Base-by-base conservation (phyloP, 1,139 yeast species). In the Hanseniaspora gamundiae region DNA sequence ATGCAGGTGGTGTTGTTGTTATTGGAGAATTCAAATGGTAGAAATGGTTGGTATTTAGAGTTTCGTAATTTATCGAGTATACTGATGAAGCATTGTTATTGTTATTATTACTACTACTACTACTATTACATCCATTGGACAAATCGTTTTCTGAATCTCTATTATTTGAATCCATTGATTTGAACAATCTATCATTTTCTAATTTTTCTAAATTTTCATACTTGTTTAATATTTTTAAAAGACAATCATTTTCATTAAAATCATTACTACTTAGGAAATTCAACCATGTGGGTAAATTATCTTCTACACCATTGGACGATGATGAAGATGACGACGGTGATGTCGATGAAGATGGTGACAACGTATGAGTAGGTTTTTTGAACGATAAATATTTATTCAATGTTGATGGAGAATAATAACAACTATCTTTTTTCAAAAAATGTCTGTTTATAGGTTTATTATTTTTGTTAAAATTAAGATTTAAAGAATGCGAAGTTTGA, bases 251-350 rank as follows among this genome's bases (percentile, higher is more conserved):
- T 1, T 70, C 61, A 3, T 55, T 33, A 8, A 33, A 17, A 7
- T 17, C 21, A 13, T 10, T 57, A n/a, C 61, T 55, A 28, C 59
- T 49, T 1, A 61, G 52, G 38, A 67, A 62, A 11, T 62, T 64
- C 38, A 77, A 54, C 83, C 83, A 77, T 2, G 46, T 47, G 2
- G 83, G 82, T 16, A 74, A 52, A 4, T 19, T 54, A n/a, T n/a
- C n/a, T n/a, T n/a, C n/a, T n/a, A n/a, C n/a, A n/a, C n/a, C n/a
- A n/a, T n/a, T n/a, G n/a, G n/a, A n/a, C n/a, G n/a, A n/a, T n/a
- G n/a, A n/a, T n/a, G n/a, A n/a, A n/a, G n/a, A n/a, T n/a, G n/a
- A n/a, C n/a, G n/a, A n/a, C n/a, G n/a, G n/a, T n/a, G n/a, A n/a
- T n/a, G n/a, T n/a, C n/a, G n/a, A n/a, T n/a, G n/a, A n/a, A n/a